These are phyloP conservation scores for Ananas comosus DNA, from an alignment of 176 grass and related monocot genomes.

Conservation along the genomic window DNA sequence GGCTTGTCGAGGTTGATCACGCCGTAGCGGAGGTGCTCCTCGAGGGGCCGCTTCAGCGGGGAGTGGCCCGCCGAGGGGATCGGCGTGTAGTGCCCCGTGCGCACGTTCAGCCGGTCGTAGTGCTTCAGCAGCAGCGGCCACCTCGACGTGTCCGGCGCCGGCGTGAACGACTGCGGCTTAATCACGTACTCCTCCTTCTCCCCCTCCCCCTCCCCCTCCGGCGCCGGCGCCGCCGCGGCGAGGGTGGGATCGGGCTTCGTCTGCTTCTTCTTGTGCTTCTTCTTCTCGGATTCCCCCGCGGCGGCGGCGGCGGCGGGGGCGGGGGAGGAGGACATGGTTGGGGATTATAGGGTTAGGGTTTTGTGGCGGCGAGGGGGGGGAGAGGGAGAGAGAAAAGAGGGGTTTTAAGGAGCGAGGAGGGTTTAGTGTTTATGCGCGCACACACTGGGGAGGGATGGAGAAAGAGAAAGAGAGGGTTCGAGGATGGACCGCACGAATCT, in stretches of 20 bases:
- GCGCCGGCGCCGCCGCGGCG: background rate
- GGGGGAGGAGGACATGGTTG: constrained; percentile 32
- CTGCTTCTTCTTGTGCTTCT: constrained; percentile 56
- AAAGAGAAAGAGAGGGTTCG: too few relatives aligned
- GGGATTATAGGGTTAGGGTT: background rate
- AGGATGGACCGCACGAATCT: too few relatives aligned
- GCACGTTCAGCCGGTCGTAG: constrained; percentile 81
- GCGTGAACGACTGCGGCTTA: constrained; percentile 45
- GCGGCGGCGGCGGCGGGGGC: constrained; percentile 21
- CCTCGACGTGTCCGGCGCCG: constrained; percentile 42
- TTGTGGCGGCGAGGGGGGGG: constrained; percentile 9
- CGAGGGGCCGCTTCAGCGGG: constrained; percentile 66
- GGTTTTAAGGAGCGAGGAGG: constrained; percentile 32
- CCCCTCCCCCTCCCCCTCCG: constrained; percentile 16
- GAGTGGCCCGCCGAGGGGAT: constrained; percentile 65
- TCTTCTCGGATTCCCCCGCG: constrained; percentile 39
- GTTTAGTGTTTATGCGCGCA: background rate
- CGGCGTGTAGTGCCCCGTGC: constrained; percentile 77
- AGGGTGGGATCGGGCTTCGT: constrained; percentile 20
- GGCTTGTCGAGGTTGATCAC: constrained; percentile 95
- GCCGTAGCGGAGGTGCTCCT: constrained; percentile 73
- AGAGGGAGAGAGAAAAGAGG: background rate
- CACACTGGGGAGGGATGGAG: too few relatives aligned
- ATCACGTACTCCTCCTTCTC: constrained; percentile 51
- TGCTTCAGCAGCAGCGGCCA: constrained; percentile 82